Evolutionary conservation across 2,329 filamentous ascomycete species (phyloP).

Genomic region (Venturia asperata): DNA sequence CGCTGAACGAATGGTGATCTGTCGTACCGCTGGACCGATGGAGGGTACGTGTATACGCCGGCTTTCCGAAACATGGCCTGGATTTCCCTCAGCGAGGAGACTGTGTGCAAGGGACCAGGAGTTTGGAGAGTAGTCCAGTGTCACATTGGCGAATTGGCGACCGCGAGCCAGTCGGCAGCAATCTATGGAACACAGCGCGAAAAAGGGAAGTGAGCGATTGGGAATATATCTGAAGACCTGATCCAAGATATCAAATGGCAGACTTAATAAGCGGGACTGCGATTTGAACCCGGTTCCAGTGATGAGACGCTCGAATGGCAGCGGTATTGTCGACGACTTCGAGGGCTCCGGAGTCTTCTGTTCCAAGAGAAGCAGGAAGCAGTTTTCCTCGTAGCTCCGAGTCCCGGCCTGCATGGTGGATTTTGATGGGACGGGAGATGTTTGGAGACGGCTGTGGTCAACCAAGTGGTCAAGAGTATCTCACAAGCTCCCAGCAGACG

Average conservation of each 20-base stretch:
- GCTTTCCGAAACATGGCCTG: neutral
- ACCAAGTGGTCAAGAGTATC: too few species aligned
- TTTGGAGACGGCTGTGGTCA: neutral
- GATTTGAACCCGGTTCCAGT: neutral
- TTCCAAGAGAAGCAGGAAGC: neutral
- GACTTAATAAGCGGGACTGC: neutral
- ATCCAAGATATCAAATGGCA: conserved; percentile 3
- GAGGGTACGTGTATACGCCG: neutral
- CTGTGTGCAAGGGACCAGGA: conserved; percentile 6
- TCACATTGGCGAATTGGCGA: conserved; percentile 19
- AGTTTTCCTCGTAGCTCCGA: neutral
- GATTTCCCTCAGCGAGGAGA: neutral
- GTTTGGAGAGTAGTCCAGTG: conserved; percentile 12
- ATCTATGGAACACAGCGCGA: conserved; percentile 16
- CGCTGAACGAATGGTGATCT: neutral
- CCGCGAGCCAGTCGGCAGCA: conserved; percentile 20
- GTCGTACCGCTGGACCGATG: conserved; percentile 1
- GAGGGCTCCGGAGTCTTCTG: neutral
- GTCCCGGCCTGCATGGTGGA: neutral
- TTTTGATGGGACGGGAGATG: neutral
- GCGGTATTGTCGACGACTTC: neutral
- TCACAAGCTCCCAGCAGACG: too few species aligned
- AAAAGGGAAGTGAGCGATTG: neutral
- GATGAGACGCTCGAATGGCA: conserved; percentile 9
- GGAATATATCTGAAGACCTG: neutral